A percentile compares a stretch with the other conserved stretches of the same genome.
Conservation (phyloP, 1,284 basidiomycete genomes). For the Macrocystidia cucumis region DNA sequence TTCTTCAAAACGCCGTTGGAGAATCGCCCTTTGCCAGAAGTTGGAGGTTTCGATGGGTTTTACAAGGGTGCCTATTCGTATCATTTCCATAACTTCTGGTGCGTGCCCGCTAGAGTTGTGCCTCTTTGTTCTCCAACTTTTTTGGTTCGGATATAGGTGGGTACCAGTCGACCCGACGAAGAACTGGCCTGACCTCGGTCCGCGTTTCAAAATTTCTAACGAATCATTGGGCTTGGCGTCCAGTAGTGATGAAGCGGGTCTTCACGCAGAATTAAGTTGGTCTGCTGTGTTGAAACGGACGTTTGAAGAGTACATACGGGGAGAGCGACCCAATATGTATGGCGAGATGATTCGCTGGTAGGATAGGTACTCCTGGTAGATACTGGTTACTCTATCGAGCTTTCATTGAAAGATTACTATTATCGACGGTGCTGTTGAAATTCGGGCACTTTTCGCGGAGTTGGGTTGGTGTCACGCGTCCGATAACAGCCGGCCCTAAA, state of each 20-base stretch:
- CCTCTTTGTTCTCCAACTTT: constrained; percentile 1
- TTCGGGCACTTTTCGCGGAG: no score
- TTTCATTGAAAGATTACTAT: no score
- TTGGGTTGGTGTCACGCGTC: background rate
- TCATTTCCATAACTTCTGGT: constrained; percentile 86
- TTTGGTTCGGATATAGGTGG: constrained; percentile 65
- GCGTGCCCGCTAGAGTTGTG: constrained; percentile 10
- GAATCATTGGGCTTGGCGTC: constrained; percentile 38
- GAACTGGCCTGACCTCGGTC: constrained; percentile 89
- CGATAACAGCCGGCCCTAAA: constrained; percentile 5
- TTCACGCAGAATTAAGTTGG: constrained; percentile 81
- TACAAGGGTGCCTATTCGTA: constrained; percentile 84
- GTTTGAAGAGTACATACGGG: constrained; percentile 83
- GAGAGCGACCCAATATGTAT: constrained; percentile 88
- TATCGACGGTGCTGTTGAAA: no score
- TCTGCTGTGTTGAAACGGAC: constrained; percentile 86
- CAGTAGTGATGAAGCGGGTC: constrained; percentile 23
- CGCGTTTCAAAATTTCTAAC: constrained; percentile 71
- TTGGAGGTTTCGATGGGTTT: constrained; percentile 79
- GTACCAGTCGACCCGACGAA: constrained; percentile 83
- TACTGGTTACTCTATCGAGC: no score
- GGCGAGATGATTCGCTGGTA: constrained; percentile 78
- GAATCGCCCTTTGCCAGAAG: constrained; percentile 64
- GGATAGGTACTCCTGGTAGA: no score
- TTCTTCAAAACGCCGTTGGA: constrained; percentile 76